A percentile compares a stretch with the other conserved stretches of the same genome.
These are phyloP conservation scores for Carex kokanica DNA, from an alignment of 176 grass and related monocot species.

Conservation along the genomic window DNA sequence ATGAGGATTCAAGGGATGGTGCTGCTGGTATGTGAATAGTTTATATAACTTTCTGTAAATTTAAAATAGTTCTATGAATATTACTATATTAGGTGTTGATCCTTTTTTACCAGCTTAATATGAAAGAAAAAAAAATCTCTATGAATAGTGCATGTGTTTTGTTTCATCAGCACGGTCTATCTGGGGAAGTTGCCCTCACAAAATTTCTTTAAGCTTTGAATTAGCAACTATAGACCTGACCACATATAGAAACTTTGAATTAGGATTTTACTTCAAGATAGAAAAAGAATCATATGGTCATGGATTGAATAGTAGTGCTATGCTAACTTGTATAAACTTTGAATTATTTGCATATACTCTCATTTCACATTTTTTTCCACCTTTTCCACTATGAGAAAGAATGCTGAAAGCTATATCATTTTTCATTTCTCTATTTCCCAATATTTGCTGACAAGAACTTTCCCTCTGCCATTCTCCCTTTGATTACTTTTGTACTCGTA, in stretches of 20 bases:
- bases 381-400: not conserved
- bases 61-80: not conserved
- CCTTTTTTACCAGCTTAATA: not conserved
- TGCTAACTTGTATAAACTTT: not conserved
- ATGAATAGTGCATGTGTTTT: not conserved
- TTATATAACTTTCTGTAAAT: slow-evolving; percentile 13
- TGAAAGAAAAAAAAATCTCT: not conserved
- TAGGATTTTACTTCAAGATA: too few species aligned
- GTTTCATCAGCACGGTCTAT: too few species aligned
- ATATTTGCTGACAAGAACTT: not conserved
- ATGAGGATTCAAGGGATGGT: slow-evolving; percentile 29
- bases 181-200: too few species aligned
- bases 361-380: not conserved
- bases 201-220: too few species aligned
- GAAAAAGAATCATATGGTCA: too few species aligned
- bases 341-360: not conserved
- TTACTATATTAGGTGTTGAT: not conserved
- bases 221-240: not conserved
- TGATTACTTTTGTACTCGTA: not conserved
- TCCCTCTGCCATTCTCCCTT: not conserved
- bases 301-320: too few species aligned
- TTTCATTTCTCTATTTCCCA: not conserved
- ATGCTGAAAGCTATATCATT: not conserved
- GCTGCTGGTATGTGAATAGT: slow-evolving; percentile 33
- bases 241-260: not conserved